Conservation (phyloP, 2,329 filamentous ascomycete genomes). For the Colletotrichum eremochloae region DNA sequence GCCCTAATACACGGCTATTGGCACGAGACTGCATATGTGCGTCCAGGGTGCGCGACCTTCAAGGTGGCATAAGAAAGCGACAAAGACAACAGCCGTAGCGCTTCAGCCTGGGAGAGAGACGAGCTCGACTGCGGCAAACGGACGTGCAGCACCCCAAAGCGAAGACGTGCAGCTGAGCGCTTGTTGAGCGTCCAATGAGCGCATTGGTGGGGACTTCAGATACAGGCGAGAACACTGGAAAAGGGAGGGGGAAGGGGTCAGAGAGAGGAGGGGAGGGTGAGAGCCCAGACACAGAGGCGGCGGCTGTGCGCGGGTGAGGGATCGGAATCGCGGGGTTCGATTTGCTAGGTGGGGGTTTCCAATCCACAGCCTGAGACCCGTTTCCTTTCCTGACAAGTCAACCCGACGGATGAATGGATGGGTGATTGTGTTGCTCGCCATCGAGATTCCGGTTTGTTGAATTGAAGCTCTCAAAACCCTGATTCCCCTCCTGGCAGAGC, state of each 20-base stretch:
- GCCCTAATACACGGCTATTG: neutral
- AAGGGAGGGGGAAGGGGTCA: conserved; percentile 5
- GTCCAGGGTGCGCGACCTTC: neutral
- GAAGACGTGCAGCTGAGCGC: conserved; percentile 27
- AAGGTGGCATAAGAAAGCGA: conserved; percentile 7
- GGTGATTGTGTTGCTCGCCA: conserved; percentile 2
- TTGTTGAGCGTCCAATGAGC: conserved; percentile 33
- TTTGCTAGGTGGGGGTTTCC: conserved; percentile 10
- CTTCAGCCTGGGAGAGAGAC: conserved; percentile 6
- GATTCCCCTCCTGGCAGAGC: neutral
- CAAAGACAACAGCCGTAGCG: conserved; percentile 15
- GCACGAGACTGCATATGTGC: neutral
- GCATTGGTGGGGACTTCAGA: conserved; percentile 5
- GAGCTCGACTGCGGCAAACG: conserved; percentile 6
- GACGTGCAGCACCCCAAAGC: conserved; percentile 10
- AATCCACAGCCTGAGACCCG: conserved; percentile 10
- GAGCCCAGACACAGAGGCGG: conserved; percentile 32
- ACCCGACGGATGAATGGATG: neutral
- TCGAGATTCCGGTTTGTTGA: conserved; percentile 18
- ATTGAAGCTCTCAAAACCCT: neutral
- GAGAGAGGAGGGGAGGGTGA: neutral
- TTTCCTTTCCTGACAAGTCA: conserved; percentile 10
- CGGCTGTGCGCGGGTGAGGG: conserved; percentile 27
- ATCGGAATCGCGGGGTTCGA: conserved; percentile 39
- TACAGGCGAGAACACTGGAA: neutral